Evolutionary conservation across 805 yeast species (phyloP).

Genomic region (Naumovozyma castellii): DNA sequence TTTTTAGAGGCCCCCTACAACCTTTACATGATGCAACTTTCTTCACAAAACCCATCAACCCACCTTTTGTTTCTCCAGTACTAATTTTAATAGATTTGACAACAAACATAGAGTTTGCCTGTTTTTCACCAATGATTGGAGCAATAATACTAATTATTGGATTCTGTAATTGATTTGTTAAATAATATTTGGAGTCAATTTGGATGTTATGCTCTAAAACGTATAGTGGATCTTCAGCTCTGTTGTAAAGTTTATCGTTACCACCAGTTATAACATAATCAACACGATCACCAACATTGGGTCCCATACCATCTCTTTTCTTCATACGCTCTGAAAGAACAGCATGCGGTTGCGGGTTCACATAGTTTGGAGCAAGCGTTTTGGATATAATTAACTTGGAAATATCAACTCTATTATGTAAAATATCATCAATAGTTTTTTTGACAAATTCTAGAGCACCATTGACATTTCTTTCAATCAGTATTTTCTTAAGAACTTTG

Average conservation of each 20-base stretch:
- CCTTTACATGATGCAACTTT: constrained; percentile 82
- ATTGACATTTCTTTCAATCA: constrained; percentile 78
- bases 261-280: constrained; percentile 90
- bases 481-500: constrained; percentile 71
- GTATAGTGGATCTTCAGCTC: constrained; percentile 92
- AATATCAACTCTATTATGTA: constrained; percentile 86
- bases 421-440: constrained; percentile 75
- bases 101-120: constrained; percentile 68
- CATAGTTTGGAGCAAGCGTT: constrained; percentile 84
- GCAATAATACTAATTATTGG: constrained; percentile 90
- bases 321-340: constrained; percentile 93
- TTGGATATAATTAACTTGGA: constrained; percentile 91
- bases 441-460: constrained; percentile 83
- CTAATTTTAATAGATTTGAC: constrained; percentile 37
- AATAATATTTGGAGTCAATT: constrained; percentile 86
- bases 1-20: constrained; percentile 70
- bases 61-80: constrained; percentile 64
- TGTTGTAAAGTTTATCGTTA: constrained; percentile 79
- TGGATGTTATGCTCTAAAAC: constrained; percentile 88
- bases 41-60: constrained; percentile 83
- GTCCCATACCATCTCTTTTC: constrained; percentile 96
- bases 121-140: constrained; percentile 82
- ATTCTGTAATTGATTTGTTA: constrained; percentile 86
- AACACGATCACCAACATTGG: constrained; percentile 93
- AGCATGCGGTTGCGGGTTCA: constrained; percentile 95